Evolutionary conservation across 208 protist species (phyloP).

Genomic region (Leptomonas seymouri): DNA sequence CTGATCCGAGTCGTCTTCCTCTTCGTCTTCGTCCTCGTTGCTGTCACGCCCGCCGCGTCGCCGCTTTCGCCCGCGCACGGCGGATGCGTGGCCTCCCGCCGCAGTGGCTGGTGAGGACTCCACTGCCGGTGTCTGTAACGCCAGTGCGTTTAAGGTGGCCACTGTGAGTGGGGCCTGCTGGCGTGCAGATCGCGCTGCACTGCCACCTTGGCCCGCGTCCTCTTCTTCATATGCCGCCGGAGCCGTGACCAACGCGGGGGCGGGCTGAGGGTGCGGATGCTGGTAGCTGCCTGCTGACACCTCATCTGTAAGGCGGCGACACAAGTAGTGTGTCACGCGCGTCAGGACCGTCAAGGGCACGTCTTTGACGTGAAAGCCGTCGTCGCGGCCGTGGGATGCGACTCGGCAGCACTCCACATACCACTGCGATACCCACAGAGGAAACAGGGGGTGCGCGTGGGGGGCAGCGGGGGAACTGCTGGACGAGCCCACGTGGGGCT

Average conservation of each 20-base stretch:
- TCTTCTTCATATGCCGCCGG: too few species aligned
- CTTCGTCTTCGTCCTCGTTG: not conserved
- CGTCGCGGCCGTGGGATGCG: constrained; percentile 32
- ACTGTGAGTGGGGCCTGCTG: not conserved
- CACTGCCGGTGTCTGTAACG: constrained; percentile 2
- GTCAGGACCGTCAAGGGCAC: constrained; percentile 26
- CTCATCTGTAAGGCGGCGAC: constrained; percentile 14
- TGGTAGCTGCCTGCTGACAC: too few species aligned
- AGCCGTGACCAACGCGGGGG: too few species aligned
- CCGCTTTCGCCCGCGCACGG: not conserved
- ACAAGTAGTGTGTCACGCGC: constrained; percentile 23
- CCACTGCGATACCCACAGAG: constrained; percentile 19
- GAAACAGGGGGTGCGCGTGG: not conserved
- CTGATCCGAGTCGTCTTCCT: not conserved
- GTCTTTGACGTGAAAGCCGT: constrained; percentile 28
- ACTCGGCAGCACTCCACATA: constrained; percentile 31
- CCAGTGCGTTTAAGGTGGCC: constrained; percentile 5
- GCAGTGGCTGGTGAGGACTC: too few species aligned
- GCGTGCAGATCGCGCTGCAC: not conserved
- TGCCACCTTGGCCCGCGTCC: not conserved
- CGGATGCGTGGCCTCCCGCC: too few species aligned
- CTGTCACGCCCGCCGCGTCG: constrained; percentile 1
- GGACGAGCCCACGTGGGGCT: not conserved
- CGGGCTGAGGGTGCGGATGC: too few species aligned
- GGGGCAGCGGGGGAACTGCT: not conserved